Evolutionary conservation across 371 early-diverging fungal species (phyloP).

Genomic region (Circinella umbellata): DNA sequence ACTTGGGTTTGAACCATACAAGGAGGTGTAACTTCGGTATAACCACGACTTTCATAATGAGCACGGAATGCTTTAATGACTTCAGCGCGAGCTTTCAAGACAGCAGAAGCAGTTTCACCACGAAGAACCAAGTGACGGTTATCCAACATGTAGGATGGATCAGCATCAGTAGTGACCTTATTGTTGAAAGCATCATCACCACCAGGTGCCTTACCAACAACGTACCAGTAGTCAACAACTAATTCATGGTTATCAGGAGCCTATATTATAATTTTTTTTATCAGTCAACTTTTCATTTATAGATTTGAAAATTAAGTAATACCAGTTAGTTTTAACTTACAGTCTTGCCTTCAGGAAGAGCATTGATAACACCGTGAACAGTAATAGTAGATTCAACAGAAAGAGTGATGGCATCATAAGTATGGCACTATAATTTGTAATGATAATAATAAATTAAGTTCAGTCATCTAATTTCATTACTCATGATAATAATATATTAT

Average conservation of each 20-base stretch:
- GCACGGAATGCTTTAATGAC: conserved; percentile 95
- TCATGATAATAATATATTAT: not conserved
- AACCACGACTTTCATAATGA: conserved; percentile 85
- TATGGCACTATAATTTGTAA: conserved; percentile 75
- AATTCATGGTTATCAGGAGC: conserved; percentile 98
- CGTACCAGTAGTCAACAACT: conserved; percentile 95
- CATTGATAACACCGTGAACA: conserved; percentile 86
- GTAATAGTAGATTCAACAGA: conserved; percentile 92
- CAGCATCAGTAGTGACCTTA: conserved; percentile 89
- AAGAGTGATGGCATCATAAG: conserved; percentile 93
- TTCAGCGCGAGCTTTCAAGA: conserved; percentile 90
- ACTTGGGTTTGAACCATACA: conserved; percentile 99
- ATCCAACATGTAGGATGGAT: conserved; percentile 89
- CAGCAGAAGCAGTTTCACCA: conserved; percentile 89
- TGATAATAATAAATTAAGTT: no score
- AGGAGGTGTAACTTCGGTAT: conserved; percentile 98
- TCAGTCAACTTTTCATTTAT: not conserved
- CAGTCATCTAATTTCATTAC: no score
- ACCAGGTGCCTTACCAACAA: conserved; percentile 92
- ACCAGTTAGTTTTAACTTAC: conserved; percentile 41
- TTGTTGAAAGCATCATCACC: conserved; percentile 94
- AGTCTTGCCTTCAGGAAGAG: conserved; percentile 92
- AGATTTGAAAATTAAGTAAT: not conserved
- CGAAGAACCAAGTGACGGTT: conserved; percentile 98
- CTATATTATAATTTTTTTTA: conserved; percentile 30